Evolutionary conservation across 1,139 yeast species (phyloP), one percentile per base, ranked within the genome.

Genomic region (Pichia sp.): DNA sequence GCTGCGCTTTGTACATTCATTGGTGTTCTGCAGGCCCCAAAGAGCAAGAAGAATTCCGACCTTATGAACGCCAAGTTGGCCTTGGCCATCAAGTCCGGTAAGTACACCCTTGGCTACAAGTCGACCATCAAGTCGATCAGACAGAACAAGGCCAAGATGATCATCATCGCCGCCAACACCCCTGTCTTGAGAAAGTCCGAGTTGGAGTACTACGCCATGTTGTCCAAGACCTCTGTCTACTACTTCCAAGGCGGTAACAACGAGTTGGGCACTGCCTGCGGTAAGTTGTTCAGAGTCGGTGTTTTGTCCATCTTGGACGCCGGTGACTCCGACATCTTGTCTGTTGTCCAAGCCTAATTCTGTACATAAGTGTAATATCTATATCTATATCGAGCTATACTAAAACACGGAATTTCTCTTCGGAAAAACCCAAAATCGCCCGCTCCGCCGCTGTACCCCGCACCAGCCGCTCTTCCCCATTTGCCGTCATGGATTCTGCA

Each of bases 221-320:
- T 93, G 79, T 89, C 99, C 76, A 93, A 92, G 90, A 90, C 97
- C 76, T 85, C 84, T 75, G 96, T 93, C 72, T 93, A 92, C 95
- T 85, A 84, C 86, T 93, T 92, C 96, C 95, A 88, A 80, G 99
- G 98, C 83, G 96, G 97, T 80, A 92, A 92, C 97, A 92, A 92
- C 81, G 97, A 92, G 83, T 90, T 93, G 75, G 98, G 99, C 84
- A 95, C 99, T 73, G 97, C 97, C 70, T 93, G 97, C 80, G 99
- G 99, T 91, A 92, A 89, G 83, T 91, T 93, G 75, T 93, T 95
- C 97, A 92, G 98, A 84, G 99, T 93, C 72, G 98, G 98, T 83
- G 93, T 92, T 73, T 81, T 93, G 74, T 83, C 98, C 72, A 78
- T 95, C 73, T 81, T 92, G 75, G 99, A 95, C 73, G 97, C 97